These are phyloP conservation scores for Colletotrichum gigasporum DNA, from an alignment of 2,329 filamentous ascomycete species.

Conservation along the genomic window DNA sequence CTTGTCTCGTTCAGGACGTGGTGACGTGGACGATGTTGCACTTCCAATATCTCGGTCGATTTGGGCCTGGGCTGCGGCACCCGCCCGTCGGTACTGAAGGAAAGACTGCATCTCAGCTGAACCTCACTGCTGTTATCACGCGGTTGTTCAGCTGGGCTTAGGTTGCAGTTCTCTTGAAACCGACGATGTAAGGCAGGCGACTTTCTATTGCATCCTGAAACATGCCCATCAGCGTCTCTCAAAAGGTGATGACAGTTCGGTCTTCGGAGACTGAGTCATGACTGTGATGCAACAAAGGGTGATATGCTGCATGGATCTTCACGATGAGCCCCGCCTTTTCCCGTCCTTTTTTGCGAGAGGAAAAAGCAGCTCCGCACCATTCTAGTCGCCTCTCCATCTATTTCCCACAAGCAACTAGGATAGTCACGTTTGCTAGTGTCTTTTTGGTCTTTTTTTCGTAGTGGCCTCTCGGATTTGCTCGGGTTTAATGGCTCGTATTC, in stretches of 20 bases:
- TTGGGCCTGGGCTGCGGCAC: constrained; percentile 16
- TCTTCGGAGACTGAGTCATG: not conserved
- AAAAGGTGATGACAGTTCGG: not conserved
- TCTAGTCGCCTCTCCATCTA: too few species aligned
- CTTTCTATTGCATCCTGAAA: not conserved
- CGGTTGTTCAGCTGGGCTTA: too few species aligned
- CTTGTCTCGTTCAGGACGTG: not conserved
- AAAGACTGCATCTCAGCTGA: constrained; percentile 20
- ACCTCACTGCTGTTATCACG: not conserved
- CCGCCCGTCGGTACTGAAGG: constrained; percentile 13
- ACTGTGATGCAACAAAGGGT: not conserved
- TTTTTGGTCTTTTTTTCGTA: too few species aligned
- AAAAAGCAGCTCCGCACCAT: too few species aligned
- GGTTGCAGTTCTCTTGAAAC: too few species aligned
- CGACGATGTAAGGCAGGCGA: too few species aligned
- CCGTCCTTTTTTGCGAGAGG: not conserved
- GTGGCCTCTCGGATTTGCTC: too few species aligned
- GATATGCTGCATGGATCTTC: constrained; percentile 4
- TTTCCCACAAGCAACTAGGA: too few species aligned
- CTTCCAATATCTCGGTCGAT: constrained; percentile 12
- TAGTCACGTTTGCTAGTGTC: too few species aligned
- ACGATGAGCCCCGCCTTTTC: not conserved
- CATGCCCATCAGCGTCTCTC: not conserved
- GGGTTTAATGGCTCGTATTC: too few species aligned
- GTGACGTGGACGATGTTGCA: not conserved